Percentiles rank a stretch among this genome's conserved stretches.
These are phyloP conservation scores for Echites panduratus DNA, from an alignment of 257 asterid genomes.

Conservation along the genomic window DNA sequence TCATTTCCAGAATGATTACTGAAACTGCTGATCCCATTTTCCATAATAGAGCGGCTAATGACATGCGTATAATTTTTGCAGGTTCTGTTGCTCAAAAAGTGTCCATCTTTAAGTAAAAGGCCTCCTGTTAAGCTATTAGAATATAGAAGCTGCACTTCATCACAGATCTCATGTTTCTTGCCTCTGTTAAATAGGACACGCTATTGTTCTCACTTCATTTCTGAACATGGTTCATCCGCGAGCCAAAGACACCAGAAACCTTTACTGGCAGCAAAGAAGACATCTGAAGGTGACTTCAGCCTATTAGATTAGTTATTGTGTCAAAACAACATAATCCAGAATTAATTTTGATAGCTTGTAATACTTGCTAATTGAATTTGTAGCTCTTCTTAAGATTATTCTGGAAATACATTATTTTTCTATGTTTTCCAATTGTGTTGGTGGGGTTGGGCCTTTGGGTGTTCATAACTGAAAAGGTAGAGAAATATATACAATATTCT, in stretches of 20 bases:
- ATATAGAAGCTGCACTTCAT: slow-evolving; percentile 56
- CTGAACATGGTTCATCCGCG: slow-evolving; percentile 40
- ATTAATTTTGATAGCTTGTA: slow-evolving; percentile 12
- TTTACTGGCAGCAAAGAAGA: slow-evolving; percentile 70
- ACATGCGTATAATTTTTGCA: slow-evolving; percentile 37
- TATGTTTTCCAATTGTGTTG: background rate
- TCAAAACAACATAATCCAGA: background rate
- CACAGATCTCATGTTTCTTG: slow-evolving; percentile 42
- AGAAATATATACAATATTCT: background rate
- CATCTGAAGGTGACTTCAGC: slow-evolving; percentile 53
- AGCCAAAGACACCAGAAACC: slow-evolving; percentile 68
- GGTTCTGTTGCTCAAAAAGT: slow-evolving; percentile 67
- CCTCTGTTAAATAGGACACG: slow-evolving; percentile 39
- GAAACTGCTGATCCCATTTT: background rate
- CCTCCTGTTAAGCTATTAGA: slow-evolving; percentile 45
- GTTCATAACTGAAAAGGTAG: background rate
- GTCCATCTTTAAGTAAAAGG: slow-evolving; percentile 56
- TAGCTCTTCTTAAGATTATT: background rate
- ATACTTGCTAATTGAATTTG: slow-evolving; percentile 1
- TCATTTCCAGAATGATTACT: background rate
- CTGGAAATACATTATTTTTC: background rate
- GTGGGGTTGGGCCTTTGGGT: background rate
- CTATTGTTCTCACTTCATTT: slow-evolving; percentile 47
- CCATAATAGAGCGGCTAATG: slow-evolving; percentile 24
- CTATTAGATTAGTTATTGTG: background rate